These are phyloP conservation scores for Cladophialophora yegresii DNA, from an alignment of 2,329 filamentous ascomycete species.

Conservation along the genomic window DNA sequence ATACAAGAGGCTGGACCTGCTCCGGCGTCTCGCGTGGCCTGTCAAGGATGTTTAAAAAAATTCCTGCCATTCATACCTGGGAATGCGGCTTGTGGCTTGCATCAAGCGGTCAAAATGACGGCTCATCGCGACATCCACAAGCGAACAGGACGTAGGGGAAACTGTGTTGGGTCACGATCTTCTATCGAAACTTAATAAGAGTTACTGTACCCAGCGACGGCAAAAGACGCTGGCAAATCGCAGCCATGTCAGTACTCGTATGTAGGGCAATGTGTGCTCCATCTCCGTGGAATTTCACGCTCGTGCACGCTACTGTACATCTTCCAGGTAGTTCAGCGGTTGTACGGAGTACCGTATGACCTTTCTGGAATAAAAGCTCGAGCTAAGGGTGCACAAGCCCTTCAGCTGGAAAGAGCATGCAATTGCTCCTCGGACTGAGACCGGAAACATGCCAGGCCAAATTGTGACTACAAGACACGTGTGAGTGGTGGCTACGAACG, in stretches of 20 bases:
- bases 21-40: slow-evolving; percentile 8
- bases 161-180: not conserved
- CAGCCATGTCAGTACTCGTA: slow-evolving; percentile 5
- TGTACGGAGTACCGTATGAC: not conserved
- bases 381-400: not conserved
- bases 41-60: slow-evolving; percentile 9
- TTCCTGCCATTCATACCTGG: not conserved
- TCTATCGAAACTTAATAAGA: not conserved
- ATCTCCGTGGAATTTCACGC: not conserved
- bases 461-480: not conserved
- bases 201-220: not conserved
- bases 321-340: not conserved
- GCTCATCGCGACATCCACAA: slow-evolving; percentile 9
- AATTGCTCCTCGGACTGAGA: slow-evolving; percentile 14
- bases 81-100: slow-evolving; percentile 13
- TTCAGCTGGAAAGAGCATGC: not conserved
- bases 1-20: not conserved
- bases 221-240: slow-evolving; percentile 2
- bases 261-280: not conserved
- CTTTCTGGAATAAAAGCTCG: slow-evolving; percentile 1
- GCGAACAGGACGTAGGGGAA: slow-evolving; percentile 15
- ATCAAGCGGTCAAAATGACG: slow-evolving; percentile 12
- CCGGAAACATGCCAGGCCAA: not conserved
- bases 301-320: too few relatives aligned
- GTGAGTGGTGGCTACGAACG: not conserved